Evolutionary conservation across 768 basidiomycete species (phyloP).

Genomic region (Pleurotus cornucopiae): DNA sequence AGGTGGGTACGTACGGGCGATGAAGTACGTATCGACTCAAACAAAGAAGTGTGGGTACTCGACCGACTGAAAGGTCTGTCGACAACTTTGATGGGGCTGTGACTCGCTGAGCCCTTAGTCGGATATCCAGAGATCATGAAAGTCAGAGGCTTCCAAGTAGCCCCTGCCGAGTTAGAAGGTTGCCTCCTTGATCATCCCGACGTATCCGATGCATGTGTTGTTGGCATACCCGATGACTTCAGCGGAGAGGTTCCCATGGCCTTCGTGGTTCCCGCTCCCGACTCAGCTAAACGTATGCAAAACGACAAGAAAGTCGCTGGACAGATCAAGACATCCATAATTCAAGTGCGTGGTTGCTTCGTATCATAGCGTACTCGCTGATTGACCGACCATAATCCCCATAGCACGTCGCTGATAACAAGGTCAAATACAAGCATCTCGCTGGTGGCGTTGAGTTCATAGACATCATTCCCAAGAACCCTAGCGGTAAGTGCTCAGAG

Average conservation of each 20-base stretch:
- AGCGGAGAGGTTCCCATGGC: slow-evolving; percentile 51
- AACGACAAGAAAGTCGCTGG: slow-evolving; percentile 12
- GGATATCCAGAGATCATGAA: slow-evolving; percentile 12
- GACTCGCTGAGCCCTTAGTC: neutral
- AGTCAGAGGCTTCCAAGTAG: slow-evolving; percentile 23
- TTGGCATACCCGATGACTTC: slow-evolving; percentile 47
- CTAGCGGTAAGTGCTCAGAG: slow-evolving; percentile 44
- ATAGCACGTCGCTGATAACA: slow-evolving; percentile 52
- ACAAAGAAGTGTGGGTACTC: slow-evolving; percentile 43
- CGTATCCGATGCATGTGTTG: slow-evolving; percentile 38
- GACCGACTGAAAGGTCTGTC: slow-evolving; percentile 44
- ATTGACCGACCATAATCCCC: neutral
- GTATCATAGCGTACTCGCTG: neutral
- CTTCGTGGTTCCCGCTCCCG: slow-evolving; percentile 37
- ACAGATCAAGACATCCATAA: slow-evolving; percentile 10
- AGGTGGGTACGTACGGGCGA: slow-evolving; percentile 46
- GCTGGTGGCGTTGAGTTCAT: slow-evolving; percentile 57
- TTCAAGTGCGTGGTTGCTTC: neutral
- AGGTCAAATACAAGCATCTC: slow-evolving; percentile 55
- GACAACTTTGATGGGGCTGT: too few relatives aligned
- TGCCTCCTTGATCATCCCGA: slow-evolving; percentile 37
- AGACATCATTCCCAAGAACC: slow-evolving; percentile 54
- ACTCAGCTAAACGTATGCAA: slow-evolving; percentile 22
- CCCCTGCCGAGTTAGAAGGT: slow-evolving; percentile 37
- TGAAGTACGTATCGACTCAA: slow-evolving; percentile 40